Evolutionary conservation across 768 basidiomycete genomes (phyloP).

Genomic region (Kwoniella heveanensis): DNA sequence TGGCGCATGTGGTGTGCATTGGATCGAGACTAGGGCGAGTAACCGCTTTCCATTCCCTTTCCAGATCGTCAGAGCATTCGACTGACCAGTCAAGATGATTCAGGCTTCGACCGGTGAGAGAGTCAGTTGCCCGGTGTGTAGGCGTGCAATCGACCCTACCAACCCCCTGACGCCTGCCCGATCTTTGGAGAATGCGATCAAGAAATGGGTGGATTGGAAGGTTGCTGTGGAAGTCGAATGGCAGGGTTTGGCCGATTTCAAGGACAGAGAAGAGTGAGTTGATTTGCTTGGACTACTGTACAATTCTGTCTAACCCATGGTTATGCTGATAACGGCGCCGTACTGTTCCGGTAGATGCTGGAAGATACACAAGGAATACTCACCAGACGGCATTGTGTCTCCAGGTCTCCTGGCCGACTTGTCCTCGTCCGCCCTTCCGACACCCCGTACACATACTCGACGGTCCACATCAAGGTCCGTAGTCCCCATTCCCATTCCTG

Average conservation of each 20-base stretch:
- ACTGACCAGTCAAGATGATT: background rate
- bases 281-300: background rate
- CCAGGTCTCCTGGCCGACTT: background rate
- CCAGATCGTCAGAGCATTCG: background rate
- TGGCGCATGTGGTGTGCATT: slow-evolving; percentile 22
- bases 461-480: background rate
- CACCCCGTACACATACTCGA: background rate
- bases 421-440: background rate
- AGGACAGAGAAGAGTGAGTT: slow-evolving; percentile 24
- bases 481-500: slow-evolving; percentile 1
- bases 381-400: slow-evolving; percentile 3
- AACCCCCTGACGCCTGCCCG: slow-evolving; percentile 17
- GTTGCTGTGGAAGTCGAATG: slow-evolving; percentile 14
- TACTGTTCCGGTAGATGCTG: slow-evolving; percentile 2
- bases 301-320: no score
- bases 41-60: background rate
- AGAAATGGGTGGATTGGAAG: slow-evolving; percentile 21
- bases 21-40: slow-evolving; percentile 24
- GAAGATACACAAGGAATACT: slow-evolving; percentile 11
- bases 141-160: slow-evolving; percentile 2
- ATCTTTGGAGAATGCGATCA: slow-evolving; percentile 16
- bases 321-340: no score
- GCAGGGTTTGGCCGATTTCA: slow-evolving; percentile 16
- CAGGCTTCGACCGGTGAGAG: slow-evolving; percentile 12
- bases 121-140: slow-evolving; percentile 22